Conservation (phyloP, 176 grass and related monocot genomes). For the Zoysia pacifica region DNA sequence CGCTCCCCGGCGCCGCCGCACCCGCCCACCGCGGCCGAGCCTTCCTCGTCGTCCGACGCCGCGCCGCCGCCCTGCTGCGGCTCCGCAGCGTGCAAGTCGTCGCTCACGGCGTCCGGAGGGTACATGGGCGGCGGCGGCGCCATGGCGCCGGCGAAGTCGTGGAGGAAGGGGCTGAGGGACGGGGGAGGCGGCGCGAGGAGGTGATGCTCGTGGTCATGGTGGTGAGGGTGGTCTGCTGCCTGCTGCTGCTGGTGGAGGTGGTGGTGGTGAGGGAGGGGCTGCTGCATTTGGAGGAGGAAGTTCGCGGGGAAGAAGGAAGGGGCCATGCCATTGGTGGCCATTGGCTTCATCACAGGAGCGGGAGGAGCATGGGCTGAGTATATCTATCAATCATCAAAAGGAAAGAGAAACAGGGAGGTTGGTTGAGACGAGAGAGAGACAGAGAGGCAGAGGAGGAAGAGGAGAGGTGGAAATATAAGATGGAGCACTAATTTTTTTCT, state of each 20-base stretch:
- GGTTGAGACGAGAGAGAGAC: conserved; percentile 25
- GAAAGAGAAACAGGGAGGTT: not conserved
- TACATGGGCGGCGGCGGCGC: not conserved
- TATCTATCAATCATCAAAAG: not conserved
- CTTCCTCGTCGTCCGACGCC: no score
- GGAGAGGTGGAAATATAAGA: conserved; percentile 20
- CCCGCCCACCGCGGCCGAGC: not conserved
- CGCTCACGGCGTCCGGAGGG: no score
- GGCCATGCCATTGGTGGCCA: no score
- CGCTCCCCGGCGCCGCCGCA: conserved; percentile 43
- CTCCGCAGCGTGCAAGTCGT: no score
- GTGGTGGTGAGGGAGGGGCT: conserved; percentile 42
- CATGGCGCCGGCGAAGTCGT: conserved; percentile 36
- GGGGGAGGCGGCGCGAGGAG: conserved; percentile 22
- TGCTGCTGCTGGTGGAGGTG: conserved; percentile 8
- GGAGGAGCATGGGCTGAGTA: no score
- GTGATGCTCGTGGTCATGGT: conserved; percentile 9
- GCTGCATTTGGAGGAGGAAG: conserved; percentile 86
- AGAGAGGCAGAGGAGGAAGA: conserved; percentile 17
- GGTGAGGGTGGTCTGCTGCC: no score
- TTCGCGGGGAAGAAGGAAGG: conserved; percentile 57
- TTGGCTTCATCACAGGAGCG: no score
- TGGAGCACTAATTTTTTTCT: not conserved
- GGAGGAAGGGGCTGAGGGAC: conserved; percentile 45
- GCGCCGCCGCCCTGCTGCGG: no score